Evolutionary conservation across 805 yeast species (phyloP).

Genomic region (Cyberlindnera nakhonratchasimensis): DNA sequence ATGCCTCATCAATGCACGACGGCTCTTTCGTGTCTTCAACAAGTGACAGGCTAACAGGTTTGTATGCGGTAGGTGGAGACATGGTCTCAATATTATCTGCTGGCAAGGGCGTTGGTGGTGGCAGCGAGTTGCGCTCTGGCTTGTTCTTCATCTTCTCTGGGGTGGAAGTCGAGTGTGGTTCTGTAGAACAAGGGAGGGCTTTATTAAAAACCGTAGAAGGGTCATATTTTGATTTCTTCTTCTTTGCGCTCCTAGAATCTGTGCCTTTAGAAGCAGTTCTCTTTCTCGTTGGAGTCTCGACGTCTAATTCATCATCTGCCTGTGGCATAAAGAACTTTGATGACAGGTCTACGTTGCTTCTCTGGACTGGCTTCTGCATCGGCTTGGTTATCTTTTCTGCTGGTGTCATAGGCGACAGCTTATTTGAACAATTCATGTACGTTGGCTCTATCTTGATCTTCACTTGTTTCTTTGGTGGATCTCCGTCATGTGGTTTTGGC

Average conservation of each 20-base stretch:
- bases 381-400: slow-evolving; percentile 14
- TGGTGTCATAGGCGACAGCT: slow-evolving; percentile 20
- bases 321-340: slow-evolving; percentile 23
- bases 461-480: slow-evolving; percentile 15
- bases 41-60: slow-evolving; percentile 7
- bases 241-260: slow-evolving; percentile 2
- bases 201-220: not conserved
- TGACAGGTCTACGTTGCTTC: slow-evolving; percentile 15
- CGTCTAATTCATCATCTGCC: slow-evolving; percentile 5
- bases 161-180: slow-evolving; percentile 7
- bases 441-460: slow-evolving; percentile 22
- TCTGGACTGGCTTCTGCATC: slow-evolving; percentile 7
- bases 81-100: not conserved
- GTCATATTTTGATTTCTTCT: slow-evolving; percentile 5
- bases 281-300: slow-evolving; percentile 20
- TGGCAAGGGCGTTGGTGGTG: too few species aligned
- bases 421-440: not conserved
- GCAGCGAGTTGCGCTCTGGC: too few species aligned
- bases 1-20: slow-evolving; percentile 15
- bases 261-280: slow-evolving; percentile 4
- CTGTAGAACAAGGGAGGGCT: not conserved
- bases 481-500: not conserved
- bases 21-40: slow-evolving; percentile 8
- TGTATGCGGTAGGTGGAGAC: slow-evolving; percentile 16
- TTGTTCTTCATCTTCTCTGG: slow-evolving; percentile 5